These are phyloP conservation scores for Adansonia rubrostipa DNA, from an alignment of 441 rosid genomes.

Conservation along the genomic window DNA sequence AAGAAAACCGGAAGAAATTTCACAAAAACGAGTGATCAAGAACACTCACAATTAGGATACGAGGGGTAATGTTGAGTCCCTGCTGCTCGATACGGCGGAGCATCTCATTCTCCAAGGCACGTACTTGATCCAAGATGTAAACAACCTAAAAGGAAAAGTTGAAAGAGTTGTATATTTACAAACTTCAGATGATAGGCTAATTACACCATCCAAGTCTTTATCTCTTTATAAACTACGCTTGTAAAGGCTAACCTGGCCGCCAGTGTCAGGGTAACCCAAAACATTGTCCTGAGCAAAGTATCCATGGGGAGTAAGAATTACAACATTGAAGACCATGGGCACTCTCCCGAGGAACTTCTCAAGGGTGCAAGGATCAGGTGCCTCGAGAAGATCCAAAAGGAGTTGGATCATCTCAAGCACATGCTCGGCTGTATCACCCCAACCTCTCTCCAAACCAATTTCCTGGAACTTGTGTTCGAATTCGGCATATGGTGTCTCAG, in stretches of 20 bases:
- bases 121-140: slow-evolving; percentile 96
- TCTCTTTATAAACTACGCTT: not conserved
- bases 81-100: slow-evolving; percentile 84
- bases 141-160: slow-evolving; percentile 58
- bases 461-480: slow-evolving; percentile 67
- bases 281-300: slow-evolving; percentile 89
- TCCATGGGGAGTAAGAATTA: slow-evolving; percentile 81
- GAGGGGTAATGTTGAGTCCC: slow-evolving; percentile 90
- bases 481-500: slow-evolving; percentile 52
- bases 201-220: not conserved
- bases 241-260: slow-evolving; percentile 76
- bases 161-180: not conserved
- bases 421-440: slow-evolving; percentile 75
- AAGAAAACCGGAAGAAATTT: not conserved
- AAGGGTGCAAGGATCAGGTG: slow-evolving; percentile 82
- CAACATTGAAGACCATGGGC: slow-evolving; percentile 88
- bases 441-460: slow-evolving; percentile 77
- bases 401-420: slow-evolving; percentile 73
- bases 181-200: not conserved
- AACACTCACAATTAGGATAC: slow-evolving; percentile 80
- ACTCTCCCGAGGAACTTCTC: slow-evolving; percentile 77
- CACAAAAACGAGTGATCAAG: not conserved
- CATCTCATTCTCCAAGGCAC: slow-evolving; percentile 91
- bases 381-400: slow-evolving; percentile 77
- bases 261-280: slow-evolving; percentile 97